Percentiles rank a stretch among this genome's conserved stretches.
Conservation (phyloP, 768 basidiomycete species). For the Suillus variegatus region DNA sequence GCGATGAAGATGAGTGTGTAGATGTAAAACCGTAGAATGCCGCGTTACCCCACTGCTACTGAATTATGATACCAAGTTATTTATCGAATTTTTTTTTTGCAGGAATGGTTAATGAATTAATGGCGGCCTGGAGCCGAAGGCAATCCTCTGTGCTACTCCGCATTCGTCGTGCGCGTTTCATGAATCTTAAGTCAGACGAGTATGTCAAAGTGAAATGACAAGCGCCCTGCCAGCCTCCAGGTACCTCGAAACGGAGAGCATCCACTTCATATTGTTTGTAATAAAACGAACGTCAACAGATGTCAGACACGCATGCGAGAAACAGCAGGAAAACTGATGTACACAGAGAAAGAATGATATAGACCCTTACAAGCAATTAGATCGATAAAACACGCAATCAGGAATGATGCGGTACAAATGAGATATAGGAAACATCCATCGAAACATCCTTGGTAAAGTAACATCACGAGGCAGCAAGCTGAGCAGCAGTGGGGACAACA, state of each 20-base stretch:
- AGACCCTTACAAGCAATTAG: not conserved
- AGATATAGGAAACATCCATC: not conserved
- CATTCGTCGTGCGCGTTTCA: no score
- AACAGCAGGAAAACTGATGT: not conserved
- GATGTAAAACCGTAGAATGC: not conserved
- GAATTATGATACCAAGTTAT: not conserved
- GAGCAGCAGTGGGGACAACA: not conserved
- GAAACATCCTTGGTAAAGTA: not conserved
- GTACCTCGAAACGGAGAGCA: not conserved
- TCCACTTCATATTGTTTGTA: not conserved
- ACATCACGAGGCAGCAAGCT: not conserved
- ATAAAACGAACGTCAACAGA: not conserved
- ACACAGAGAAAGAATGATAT: not conserved
- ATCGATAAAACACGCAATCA: not conserved
- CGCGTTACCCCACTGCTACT: not conserved
- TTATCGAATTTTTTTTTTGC: no score
- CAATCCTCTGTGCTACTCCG: not conserved
- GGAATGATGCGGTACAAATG: not conserved
- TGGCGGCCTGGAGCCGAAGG: not conserved
- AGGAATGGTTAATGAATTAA: not conserved
- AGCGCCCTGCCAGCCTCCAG: no score
- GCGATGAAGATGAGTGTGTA: slow-evolving; percentile 97
- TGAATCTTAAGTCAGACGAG: no score
- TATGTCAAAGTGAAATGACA: no score
- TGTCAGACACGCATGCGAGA: not conserved